phyloP scores from a whole-genome alignment of 106 monocot genomes.

The Ottelia alismoides region DNA sequence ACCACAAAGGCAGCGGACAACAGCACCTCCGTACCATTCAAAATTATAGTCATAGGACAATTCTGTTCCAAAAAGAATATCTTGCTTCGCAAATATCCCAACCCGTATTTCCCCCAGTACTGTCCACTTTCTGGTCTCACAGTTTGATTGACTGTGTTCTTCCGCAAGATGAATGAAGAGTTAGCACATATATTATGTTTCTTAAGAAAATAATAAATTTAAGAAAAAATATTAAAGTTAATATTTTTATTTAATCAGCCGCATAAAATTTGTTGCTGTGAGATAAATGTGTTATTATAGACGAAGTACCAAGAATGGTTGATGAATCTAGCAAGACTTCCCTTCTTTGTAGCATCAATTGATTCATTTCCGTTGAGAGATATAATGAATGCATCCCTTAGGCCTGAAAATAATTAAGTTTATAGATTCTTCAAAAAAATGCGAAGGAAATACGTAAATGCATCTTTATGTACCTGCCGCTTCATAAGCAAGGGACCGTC shows the following conservation, averaged over 20 bases:
- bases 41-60: constrained; percentile 92
- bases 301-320: constrained; percentile 99
- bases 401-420: constrained; percentile 26
- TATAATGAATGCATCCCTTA: constrained; percentile 89
- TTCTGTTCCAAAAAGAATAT: constrained; percentile 75
- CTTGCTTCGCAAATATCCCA: constrained; percentile 95
- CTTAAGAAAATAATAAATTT: no score
- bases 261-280: no score
- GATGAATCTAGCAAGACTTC: constrained; percentile 88
- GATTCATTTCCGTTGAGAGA: constrained; percentile 72
- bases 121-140: constrained; percentile 97
- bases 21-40: constrained; percentile 94
- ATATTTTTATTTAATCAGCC: no score
- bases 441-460: neutral
- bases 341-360: constrained; percentile 89
- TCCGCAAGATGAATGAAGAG: neutral
- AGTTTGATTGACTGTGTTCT: constrained; percentile 83
- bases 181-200: neutral
- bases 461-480: constrained; percentile 39
- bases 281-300: no score
- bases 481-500: constrained; percentile 74
- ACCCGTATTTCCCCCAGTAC: constrained; percentile 85
- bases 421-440: neutral
- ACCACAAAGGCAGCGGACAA: constrained; percentile 89
- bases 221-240: no score